Evolutionary conservation across 2,329 filamentous ascomycete genomes (phyloP).

Genomic region (Lasiodiplodia theobromae): DNA sequence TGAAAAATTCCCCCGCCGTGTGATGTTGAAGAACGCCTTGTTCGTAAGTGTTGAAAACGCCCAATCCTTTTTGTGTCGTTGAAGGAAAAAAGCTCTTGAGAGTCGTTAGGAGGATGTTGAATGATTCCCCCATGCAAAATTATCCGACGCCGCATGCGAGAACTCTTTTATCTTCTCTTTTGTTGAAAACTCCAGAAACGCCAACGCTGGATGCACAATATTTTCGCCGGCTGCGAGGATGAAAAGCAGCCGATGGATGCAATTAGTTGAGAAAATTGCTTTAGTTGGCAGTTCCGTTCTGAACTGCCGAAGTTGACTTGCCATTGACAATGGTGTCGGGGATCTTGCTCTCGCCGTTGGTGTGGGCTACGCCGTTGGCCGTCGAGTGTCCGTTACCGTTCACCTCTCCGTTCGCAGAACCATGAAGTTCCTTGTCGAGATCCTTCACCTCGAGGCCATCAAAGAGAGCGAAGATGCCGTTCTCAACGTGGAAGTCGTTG

Average conservation of each 20-base stretch:
- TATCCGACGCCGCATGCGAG: conserved; percentile 22
- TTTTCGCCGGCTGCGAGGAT: conserved; percentile 7
- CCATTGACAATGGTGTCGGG: conserved; percentile 21
- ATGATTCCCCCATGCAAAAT: not conserved
- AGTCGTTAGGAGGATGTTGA: conserved; percentile 12
- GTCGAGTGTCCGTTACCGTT: conserved; percentile 6
- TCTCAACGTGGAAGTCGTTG: conserved; percentile 91
- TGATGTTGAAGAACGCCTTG: conserved; percentile 17
- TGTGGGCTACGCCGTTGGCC: conserved; percentile 12
- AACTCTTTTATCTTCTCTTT: conserved; percentile 16
- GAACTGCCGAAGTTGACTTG: conserved; percentile 22
- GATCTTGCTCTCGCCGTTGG: conserved; percentile 12
- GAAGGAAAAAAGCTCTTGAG: conserved; percentile 2
- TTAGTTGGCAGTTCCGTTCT: conserved; percentile 19
- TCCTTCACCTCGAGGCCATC: conserved; percentile 75
- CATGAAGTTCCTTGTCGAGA: conserved; percentile 57
- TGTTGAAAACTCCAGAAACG: conserved; percentile 30
- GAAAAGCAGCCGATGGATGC: conserved; percentile 19
- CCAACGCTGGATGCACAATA: conserved; percentile 29
- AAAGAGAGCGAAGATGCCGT: conserved; percentile 85
- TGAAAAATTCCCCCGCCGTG: not conserved
- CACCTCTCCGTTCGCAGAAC: not conserved
- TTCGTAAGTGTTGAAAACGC: conserved; percentile 18
- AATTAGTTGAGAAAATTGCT: conserved; percentile 12
- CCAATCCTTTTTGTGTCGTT: conserved; percentile 6